phyloP scores from a whole-genome alignment of 164 flowering plant genomes.

The Malania oleifera region DNA sequence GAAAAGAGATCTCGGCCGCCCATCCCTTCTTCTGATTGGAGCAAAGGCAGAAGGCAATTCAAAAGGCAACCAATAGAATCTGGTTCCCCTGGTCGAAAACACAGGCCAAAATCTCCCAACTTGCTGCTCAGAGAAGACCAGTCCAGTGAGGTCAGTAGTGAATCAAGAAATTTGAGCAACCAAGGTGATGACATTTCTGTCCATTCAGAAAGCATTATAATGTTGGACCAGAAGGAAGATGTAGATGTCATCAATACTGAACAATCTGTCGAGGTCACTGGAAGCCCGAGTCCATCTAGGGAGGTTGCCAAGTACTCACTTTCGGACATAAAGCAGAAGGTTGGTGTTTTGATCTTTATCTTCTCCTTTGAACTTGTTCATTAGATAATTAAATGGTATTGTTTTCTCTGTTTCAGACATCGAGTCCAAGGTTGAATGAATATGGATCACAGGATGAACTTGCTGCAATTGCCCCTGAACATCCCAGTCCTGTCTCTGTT shows the following conservation, averaged over 20 bases:
- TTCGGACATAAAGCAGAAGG: constrained; percentile 21
- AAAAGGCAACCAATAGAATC: constrained; percentile 39
- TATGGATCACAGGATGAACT: constrained; percentile 27
- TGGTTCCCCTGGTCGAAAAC: constrained; percentile 60
- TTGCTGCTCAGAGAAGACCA: constrained; percentile 44
- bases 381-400: background rate
- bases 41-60: constrained; percentile 47
- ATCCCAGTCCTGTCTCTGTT: constrained; percentile 59
- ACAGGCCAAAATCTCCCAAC: constrained; percentile 31
- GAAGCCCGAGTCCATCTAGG: constrained; percentile 12
- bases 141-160: constrained; percentile 46
- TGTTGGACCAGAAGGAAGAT: constrained; percentile 35
- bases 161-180: constrained; percentile 43
- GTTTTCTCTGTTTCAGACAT: constrained; percentile 23
- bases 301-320: constrained; percentile 8
- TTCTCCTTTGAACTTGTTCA: background rate
- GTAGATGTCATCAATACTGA: constrained; percentile 35
- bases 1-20: constrained; percentile 60
- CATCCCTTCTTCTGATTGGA: constrained; percentile 53
- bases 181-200: constrained; percentile 43
- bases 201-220: constrained; percentile 34
- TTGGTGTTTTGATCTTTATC: constrained; percentile 13
- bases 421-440: constrained; percentile 18
- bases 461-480: constrained; percentile 30
- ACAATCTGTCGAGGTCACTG: constrained; percentile 24